These are phyloP conservation scores for Paxillus rubicundulus DNA, from an alignment of 768 basidiomycete species.

Conservation along the genomic window DNA sequence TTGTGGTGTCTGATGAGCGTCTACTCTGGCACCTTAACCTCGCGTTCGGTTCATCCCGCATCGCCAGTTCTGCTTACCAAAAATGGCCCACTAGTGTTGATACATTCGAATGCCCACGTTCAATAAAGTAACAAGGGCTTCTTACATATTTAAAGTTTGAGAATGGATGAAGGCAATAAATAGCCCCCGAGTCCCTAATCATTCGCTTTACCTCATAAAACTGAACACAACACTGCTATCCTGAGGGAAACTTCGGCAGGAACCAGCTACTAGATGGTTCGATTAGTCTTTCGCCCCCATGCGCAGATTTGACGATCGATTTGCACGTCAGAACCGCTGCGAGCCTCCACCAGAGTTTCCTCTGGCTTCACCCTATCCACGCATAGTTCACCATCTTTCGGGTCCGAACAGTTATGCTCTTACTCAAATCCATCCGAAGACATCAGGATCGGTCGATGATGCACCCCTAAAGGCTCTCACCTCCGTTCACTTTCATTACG, in stretches of 20 bases:
- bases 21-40: slow-evolving; percentile 81
- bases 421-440: slow-evolving; percentile 72
- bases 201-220: slow-evolving; percentile 79
- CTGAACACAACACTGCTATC: slow-evolving; percentile 62
- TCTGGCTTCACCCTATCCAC: slow-evolving; percentile 90
- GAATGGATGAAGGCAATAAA: slow-evolving; percentile 87
- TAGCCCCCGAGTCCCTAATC: slow-evolving; percentile 89
- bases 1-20: slow-evolving; percentile 84
- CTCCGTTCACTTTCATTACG: slow-evolving; percentile 74
- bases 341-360: slow-evolving; percentile 96
- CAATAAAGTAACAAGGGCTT: slow-evolving; percentile 50
- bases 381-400: slow-evolving; percentile 91
- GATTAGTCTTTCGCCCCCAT: slow-evolving; percentile 97
- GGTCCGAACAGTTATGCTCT: slow-evolving; percentile 85
- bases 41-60: slow-evolving; percentile 69
- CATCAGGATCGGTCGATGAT: slow-evolving; percentile 73
- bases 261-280: slow-evolving; percentile 94
- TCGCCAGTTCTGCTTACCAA: slow-evolving; percentile 73
- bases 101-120: slow-evolving; percentile 59
- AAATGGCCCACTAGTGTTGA: slow-evolving; percentile 75
- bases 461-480: slow-evolving; percentile 64
- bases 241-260: slow-evolving; percentile 87
- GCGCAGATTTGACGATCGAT: slow-evolving; percentile 94
- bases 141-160: slow-evolving; percentile 69
- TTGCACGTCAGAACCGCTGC: slow-evolving; percentile 96